Conservation (phyloP, 371 early-diverging fungal genomes). For the Apophysomyces ossiformis region DNA sequence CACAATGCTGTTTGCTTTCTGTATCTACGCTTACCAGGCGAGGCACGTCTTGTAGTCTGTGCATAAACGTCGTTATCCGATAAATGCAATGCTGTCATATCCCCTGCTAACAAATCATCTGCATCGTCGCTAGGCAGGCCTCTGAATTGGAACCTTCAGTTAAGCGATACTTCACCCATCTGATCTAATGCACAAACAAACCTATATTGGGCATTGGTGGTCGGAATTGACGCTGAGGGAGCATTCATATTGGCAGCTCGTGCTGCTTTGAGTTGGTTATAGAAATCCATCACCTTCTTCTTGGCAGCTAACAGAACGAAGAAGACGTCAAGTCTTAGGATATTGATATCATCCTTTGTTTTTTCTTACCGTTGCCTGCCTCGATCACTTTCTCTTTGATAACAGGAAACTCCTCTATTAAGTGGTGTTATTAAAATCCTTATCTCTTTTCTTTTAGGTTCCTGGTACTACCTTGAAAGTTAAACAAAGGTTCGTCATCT, state of each 20-base stretch:
- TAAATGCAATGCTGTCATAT: conserved; percentile 52
- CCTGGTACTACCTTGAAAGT: conserved; percentile 41
- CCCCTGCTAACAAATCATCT: conserved; percentile 51
- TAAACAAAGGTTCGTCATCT: conserved; percentile 43
- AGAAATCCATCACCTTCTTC: conserved; percentile 52
- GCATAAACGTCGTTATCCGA: conserved; percentile 57
- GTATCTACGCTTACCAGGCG: conserved; percentile 10
- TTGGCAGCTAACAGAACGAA: conserved; percentile 41
- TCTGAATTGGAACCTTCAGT: conserved; percentile 9
- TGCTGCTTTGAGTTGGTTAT: conserved; percentile 46
- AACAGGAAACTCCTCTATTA: conserved; percentile 49
- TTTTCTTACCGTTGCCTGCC: conserved; percentile 49
- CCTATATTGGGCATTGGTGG: conserved; percentile 53
- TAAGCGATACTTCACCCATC: no score
- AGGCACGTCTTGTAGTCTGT: conserved; percentile 25
- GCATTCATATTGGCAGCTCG: conserved; percentile 24
- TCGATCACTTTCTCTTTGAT: conserved; percentile 55
- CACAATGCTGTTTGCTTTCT: conserved; percentile 1
- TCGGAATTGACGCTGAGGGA: conserved; percentile 34
- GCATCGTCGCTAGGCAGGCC: conserved; percentile 52
- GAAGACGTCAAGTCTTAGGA: background rate
- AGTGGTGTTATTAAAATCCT: background rate
- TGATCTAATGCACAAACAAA: conserved; percentile 11
- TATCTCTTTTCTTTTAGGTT: background rate
- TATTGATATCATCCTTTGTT: background rate